These are phyloP conservation scores for Diaporthe batatas DNA, from an alignment of 2,329 filamentous ascomycete genomes.

Conservation along the genomic window DNA sequence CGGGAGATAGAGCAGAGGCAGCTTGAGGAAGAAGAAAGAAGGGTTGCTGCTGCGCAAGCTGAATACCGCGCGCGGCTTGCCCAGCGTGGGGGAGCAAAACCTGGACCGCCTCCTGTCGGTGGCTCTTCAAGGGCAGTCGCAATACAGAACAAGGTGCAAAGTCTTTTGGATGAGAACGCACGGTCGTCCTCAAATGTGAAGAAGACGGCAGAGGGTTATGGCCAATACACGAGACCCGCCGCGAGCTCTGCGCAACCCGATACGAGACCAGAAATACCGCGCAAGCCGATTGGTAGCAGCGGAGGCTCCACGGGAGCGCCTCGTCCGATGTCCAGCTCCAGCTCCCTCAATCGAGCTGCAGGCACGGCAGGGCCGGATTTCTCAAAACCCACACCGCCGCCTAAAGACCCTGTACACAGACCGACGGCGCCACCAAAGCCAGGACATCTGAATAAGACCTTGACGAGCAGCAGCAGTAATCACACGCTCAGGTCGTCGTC, in stretches of 20 bases:
- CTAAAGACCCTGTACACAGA: constrained; percentile 48
- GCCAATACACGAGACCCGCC: constrained; percentile 79
- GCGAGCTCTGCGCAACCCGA: constrained; percentile 54
- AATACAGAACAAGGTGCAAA: constrained; percentile 93
- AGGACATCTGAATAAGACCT: constrained; percentile 69
- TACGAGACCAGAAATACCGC: constrained; percentile 59
- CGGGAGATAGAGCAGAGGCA: constrained; percentile 88
- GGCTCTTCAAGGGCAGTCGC: constrained; percentile 77
- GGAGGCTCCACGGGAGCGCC: constrained; percentile 46
- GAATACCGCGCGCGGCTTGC: constrained; percentile 86
- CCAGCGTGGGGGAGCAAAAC: constrained; percentile 65
- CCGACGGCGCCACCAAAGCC: constrained; percentile 74
- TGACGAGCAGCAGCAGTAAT: constrained; percentile 50
- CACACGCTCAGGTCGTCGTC: constrained; percentile 53
- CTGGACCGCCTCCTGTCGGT: constrained; percentile 64
- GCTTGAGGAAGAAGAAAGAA: constrained; percentile 87
- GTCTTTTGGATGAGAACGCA: constrained; percentile 82
- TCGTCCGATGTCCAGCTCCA: constrained; percentile 43
- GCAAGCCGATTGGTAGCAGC: constrained; percentile 62
- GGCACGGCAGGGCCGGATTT: constrained; percentile 39
- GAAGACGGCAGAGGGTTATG: constrained; percentile 88
- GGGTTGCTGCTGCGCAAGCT: constrained; percentile 88
- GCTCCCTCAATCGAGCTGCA: constrained; percentile 42
- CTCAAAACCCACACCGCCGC: constrained; percentile 49
- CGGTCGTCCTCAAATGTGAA: constrained; percentile 69